phyloP scores from a whole-genome alignment of 2,329 filamentous ascomycete species.

The Nemania sp. region DNA sequence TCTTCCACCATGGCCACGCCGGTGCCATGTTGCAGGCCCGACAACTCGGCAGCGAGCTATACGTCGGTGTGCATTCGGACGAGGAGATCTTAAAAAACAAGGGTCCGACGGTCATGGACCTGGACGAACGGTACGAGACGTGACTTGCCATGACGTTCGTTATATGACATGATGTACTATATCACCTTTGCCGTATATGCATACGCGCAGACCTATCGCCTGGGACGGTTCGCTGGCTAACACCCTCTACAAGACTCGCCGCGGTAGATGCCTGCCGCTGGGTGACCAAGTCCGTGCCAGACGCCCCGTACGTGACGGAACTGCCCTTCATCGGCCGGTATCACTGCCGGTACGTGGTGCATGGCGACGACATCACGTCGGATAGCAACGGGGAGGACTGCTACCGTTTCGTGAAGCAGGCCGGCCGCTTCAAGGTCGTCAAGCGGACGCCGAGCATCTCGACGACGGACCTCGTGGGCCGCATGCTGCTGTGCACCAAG shows the following conservation, averaged over 20 bases:
- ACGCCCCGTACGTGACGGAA: constrained; percentile 92
- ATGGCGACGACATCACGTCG: constrained; percentile 96
- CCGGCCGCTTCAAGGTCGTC: constrained; percentile 92
- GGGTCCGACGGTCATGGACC: constrained; percentile 94
- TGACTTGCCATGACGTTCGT: not conserved
- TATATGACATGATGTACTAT: not conserved
- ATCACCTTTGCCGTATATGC: not conserved
- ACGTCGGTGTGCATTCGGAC: constrained; percentile 93
- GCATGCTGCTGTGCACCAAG: constrained; percentile 95
- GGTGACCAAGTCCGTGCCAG: constrained; percentile 81
- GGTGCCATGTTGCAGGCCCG: constrained; percentile 96
- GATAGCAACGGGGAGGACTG: constrained; percentile 94
- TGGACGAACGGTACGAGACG: constrained; percentile 73
- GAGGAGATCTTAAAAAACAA: constrained; percentile 96
- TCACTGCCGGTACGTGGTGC: constrained; percentile 92
- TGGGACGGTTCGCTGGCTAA: constrained; percentile 29
- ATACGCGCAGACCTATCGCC: not conserved
- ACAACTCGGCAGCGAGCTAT: constrained; percentile 84
- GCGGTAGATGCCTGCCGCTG: constrained; percentile 95
- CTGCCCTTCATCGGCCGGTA: constrained; percentile 94
- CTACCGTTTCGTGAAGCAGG: constrained; percentile 96
- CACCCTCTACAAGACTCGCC: constrained; percentile 63
- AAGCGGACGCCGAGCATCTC: constrained; percentile 96
- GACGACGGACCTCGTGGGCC: constrained; percentile 95
- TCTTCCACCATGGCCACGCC: constrained; percentile 97